Evolutionary conservation across 2,329 filamentous ascomycete species (phyloP).

Genomic region (Chaetothyriales sp.): DNA sequence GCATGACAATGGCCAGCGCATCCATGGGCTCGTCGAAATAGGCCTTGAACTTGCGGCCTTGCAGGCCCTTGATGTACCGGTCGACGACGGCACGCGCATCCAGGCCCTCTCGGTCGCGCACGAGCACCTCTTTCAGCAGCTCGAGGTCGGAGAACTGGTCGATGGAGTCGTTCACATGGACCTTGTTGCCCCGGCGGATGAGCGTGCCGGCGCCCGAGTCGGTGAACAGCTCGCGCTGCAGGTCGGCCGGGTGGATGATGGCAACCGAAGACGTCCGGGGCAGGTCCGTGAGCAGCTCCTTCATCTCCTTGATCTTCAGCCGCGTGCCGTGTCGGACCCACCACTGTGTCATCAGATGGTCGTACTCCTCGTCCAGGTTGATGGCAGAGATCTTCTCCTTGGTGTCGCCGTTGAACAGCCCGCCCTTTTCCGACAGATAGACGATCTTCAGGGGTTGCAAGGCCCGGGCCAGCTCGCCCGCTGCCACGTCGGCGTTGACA

Average conservation of each 20-base stretch:
- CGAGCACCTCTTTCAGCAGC: conserved; percentile 66
- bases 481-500: conserved; percentile 94
- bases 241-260: conserved; percentile 89
- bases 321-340: conserved; percentile 94
- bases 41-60: conserved; percentile 68
- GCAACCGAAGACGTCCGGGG: conserved; percentile 88
- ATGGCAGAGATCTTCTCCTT: conserved; percentile 92
- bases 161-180: conserved; percentile 58
- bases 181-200: conserved; percentile 81
- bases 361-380: conserved; percentile 93
- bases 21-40: conserved; percentile 94
- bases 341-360: conserved; percentile 77
- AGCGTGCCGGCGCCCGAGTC: conserved; percentile 89
- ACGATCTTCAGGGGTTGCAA: conserved; percentile 94
- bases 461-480: conserved; percentile 76
- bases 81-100: conserved; percentile 76
- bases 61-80: conserved; percentile 67
- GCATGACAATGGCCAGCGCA: conserved; percentile 76
- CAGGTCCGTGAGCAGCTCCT: conserved; percentile 76
- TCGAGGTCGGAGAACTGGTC: conserved; percentile 62
- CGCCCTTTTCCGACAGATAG: conserved; percentile 96
- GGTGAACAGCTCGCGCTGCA: conserved; percentile 94
- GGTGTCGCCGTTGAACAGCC: conserved; percentile 84
- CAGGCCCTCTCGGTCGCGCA: conserved; percentile 67
- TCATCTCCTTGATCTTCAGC: conserved; percentile 95